Base-by-base conservation (phyloP, 495 filamentous ascomycete species). In the Hypoxylon rickii region DNA sequence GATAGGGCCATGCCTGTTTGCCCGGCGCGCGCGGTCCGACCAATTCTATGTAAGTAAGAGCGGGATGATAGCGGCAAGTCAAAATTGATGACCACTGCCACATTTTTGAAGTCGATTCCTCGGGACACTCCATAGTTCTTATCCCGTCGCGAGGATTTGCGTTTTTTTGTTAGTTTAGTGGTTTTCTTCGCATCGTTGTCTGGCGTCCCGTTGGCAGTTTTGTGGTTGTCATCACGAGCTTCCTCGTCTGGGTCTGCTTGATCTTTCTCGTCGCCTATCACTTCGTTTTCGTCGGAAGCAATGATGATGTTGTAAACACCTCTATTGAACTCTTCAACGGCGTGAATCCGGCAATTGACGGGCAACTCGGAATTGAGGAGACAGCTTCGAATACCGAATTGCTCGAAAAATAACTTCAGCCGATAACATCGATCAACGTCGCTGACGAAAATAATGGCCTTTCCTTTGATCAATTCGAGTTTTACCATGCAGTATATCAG, bases 291-390 rank as follows among this genome's bases (percentile, higher is more conserved):
- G 66, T 98, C 94, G 0, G 89, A 89, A 3, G 94, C 94, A 63
- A 99, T 92, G 51, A 99, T 91, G 55, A 97, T 96, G 58, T 97
- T 93, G 74, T 97, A 99, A 17, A 94, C 82, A 33, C 87, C 88
- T 76, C 89, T 89, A 75, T 97, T 99, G 75, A 97, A 99, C 69
- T 97, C 90, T 63, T 99, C 87, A 7, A 99, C 92, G 20, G 96
- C 89, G 73, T 97, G 94, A 36, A 97, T 83, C 15, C 94, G 81
- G 5, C 89, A 92, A 58, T 96, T 96, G 56, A 97, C 87, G 3
- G 94, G 94, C 13, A 99, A 73, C 66, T 99, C 92, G 3, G 90
- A 94, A 70, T 99, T 99, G 26, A 99, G 76, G 10, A 99, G 87
- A 70, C 93, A 97, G 68, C 87, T 90, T 70, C 88, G 88, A 66